A percentile compares a stretch with the other conserved stretches of the same genome.
phyloP scores from a whole-genome alignment of 1,284 basidiomycete species.

The Entoloma clypeatum region DNA sequence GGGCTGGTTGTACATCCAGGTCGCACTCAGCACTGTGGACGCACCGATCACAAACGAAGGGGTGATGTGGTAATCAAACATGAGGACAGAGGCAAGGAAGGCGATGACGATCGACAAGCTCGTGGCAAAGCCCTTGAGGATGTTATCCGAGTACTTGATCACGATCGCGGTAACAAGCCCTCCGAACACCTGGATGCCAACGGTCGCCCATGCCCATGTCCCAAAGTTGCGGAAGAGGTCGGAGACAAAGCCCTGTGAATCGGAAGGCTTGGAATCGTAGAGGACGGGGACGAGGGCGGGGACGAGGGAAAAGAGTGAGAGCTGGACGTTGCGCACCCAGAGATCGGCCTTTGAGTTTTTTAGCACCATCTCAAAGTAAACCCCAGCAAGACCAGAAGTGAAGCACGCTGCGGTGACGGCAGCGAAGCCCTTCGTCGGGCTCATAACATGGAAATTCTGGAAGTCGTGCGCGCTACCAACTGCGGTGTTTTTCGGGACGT shows the following conservation, averaged over 20 bases:
- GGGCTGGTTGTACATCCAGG: conserved; percentile 84
- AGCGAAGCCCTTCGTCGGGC: conserved; percentile 78
- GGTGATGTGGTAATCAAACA: conserved; percentile 89
- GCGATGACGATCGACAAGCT: conserved; percentile 91
- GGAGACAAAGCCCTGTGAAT: conserved; percentile 31
- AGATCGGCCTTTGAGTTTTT: conserved; percentile 88
- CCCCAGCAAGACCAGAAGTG: conserved; percentile 96
- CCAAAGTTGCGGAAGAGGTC: conserved; percentile 78
- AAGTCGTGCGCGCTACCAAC: conserved; percentile 58
- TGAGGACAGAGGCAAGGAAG: conserved; percentile 85
- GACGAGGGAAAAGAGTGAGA: conserved; percentile 90
- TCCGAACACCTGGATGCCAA: conserved; percentile 86
- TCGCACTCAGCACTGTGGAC: conserved; percentile 79
- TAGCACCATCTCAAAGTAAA: conserved; percentile 98
- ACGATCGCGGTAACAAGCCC: conserved; percentile 89
- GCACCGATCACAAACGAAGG: conserved; percentile 84
- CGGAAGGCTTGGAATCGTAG: conserved; percentile 38
- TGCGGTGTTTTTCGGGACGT: conserved; percentile 23
- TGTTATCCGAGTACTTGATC: conserved; percentile 89
- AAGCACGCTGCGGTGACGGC: conserved; percentile 92
- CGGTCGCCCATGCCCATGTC: conserved; percentile 91
- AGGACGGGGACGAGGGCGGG: conserved; percentile 87
- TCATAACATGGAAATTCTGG: conserved; percentile 61
- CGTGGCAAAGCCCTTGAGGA: conserved; percentile 94
- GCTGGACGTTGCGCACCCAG: conserved; percentile 96